Base-by-base conservation (phyloP, 2,329 filamentous ascomycete species). In the Anthostomella pinea region DNA sequence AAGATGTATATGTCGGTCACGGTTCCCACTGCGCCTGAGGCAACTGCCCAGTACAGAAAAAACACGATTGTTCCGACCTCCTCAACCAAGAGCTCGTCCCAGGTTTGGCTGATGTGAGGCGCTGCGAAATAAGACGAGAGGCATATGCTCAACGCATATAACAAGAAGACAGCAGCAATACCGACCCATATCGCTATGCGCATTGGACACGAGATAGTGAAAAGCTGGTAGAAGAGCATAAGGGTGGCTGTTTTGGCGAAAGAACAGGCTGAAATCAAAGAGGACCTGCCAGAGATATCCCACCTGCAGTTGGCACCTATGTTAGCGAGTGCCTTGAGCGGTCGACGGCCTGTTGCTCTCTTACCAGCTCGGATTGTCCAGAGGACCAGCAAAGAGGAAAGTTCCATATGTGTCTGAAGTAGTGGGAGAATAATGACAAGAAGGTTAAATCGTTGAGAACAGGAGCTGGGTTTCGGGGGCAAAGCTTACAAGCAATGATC, bases 211-310 rank as follows among this genome's bases (percentile, higher is more conserved):
- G 33, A 38, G 13, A 38, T 22, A 9, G 33, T n/a, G 27, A 46
- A 46, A 16, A 41, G 10, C 27, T 38, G 40, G 7, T 32, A 20
- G 18, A 43, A 32, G 10, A 46, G 23, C 14, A 46, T 17, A 26
- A 43, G 25, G 17, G 38, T 46, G 22, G 40, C 36, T 6, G 34
- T 36, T 26, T 46, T 46, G 22, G 43, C 30, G 23, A 41, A n/a
- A 43, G 34, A 43, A 41, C 11, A 38, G 11, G 30, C 33, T 40
- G 22, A 35, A 25, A 25, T 29, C 29, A 4, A 30, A 14, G 10
- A 39, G 6, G 15, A n/a, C 30, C 27, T 38, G 14, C 29, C 34
- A 39, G 20, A 45, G 18, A 17, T 39, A 43, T 3, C 21, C 23
- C 15, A 35, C 26, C 39, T 42, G 19, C 18, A 32, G 28, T 28